Conservation (phyloP, 225 moss, liverwort and hornwort species). For the Ulota crispa region DNA sequence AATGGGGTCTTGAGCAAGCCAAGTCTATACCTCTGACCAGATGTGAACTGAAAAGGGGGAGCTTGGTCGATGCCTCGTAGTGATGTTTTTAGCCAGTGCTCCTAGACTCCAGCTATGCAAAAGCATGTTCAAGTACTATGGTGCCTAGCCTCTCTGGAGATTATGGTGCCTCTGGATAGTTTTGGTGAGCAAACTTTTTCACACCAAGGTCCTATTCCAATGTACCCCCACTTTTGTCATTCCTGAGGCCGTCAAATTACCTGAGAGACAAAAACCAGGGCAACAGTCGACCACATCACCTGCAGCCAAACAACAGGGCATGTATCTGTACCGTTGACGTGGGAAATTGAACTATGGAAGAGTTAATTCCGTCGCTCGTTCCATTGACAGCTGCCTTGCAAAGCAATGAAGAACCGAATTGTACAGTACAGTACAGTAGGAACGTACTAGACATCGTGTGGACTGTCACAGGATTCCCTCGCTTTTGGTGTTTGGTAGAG, state of each 20-base stretch:
- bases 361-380: too few relatives aligned
- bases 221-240: too few relatives aligned
- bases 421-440: not conserved
- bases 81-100: not conserved
- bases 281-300: not conserved
- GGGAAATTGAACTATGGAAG: too few relatives aligned
- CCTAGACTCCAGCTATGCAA: not conserved
- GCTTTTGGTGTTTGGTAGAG: too few relatives aligned
- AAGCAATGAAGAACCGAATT: not conserved
- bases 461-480: not conserved
- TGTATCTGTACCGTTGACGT: not conserved
- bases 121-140: not conserved
- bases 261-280: too few relatives aligned
- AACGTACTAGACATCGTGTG: not conserved
- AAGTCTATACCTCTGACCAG: not conserved
- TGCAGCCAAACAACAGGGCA: not conserved
- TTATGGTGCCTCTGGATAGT: not conserved
- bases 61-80: not conserved
- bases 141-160: not conserved
- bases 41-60: not conserved
- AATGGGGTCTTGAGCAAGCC: not conserved
- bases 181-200: not conserved
- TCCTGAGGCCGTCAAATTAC: too few relatives aligned
- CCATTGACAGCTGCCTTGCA: not conserved
- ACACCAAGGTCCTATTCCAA: too few relatives aligned